Percentiles rank a stretch among this genome's conserved stretches.
phyloP scores from a whole-genome alignment of 2,329 filamentous ascomycete species.

The Drechslerella stenobrocha region DNA sequence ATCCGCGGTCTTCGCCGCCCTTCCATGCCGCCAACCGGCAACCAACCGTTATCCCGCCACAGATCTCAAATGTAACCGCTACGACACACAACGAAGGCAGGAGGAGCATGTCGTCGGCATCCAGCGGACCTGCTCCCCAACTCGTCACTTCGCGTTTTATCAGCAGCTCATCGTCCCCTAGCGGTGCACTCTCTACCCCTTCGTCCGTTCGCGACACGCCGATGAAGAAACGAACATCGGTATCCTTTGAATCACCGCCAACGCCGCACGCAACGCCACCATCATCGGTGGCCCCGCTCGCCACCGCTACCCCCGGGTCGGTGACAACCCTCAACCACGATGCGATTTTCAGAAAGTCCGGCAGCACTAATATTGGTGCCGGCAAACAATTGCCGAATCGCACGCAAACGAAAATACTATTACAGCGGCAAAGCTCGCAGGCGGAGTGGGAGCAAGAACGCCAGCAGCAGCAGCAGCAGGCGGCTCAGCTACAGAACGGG shows the following conservation, averaged over 20 bases:
- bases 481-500: slow-evolving; percentile 32
- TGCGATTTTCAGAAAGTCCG: slow-evolving; percentile 41
- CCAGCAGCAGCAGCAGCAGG: slow-evolving; percentile 25
- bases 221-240: slow-evolving; percentile 23
- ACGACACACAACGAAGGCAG: slow-evolving; percentile 41
- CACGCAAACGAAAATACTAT: slow-evolving; percentile 41
- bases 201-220: slow-evolving; percentile 43
- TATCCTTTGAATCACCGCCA: slow-evolving; percentile 44
- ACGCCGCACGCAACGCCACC: slow-evolving; percentile 44
- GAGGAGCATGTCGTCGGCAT: slow-evolving; percentile 41
- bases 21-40: slow-evolving; percentile 44
- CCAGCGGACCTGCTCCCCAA: slow-evolving; percentile 33
- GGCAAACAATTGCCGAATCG: slow-evolving; percentile 40
- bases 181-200: slow-evolving; percentile 34
- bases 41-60: slow-evolving; percentile 36
- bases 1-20: slow-evolving; percentile 36
- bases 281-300: slow-evolving; percentile 21
- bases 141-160: slow-evolving; percentile 45
- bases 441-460: slow-evolving; percentile 40
- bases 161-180: slow-evolving; percentile 33
- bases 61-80: slow-evolving; percentile 36
- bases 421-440: slow-evolving; percentile 44
- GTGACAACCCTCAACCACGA: slow-evolving; percentile 31
- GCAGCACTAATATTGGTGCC: slow-evolving; percentile 43
- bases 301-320: slow-evolving; percentile 1